A percentile compares a stretch with the other conserved stretches of the same genome.
These are phyloP conservation scores for Heteromeles arbutifolia DNA, from an alignment of 306 rosid genomes.

Conservation along the genomic window DNA sequence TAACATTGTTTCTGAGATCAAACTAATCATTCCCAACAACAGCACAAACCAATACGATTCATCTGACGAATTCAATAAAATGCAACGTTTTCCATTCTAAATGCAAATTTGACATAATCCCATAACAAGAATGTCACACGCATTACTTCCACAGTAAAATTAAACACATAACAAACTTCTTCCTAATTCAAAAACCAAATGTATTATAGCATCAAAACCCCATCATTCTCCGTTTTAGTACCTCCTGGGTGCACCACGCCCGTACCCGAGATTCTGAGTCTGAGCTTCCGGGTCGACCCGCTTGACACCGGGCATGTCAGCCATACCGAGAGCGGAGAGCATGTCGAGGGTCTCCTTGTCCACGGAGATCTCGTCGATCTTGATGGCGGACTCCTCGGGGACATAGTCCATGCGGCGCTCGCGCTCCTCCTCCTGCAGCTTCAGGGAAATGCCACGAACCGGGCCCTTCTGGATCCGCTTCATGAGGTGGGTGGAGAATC, in stretches of 20 bases:
- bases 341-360: slow-evolving; percentile 57
- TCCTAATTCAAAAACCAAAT: neutral
- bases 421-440: slow-evolving; percentile 66
- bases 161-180: neutral
- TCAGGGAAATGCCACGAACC: slow-evolving; percentile 57
- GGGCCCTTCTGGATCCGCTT: slow-evolving; percentile 68
- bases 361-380: slow-evolving; percentile 37
- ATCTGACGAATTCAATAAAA: neutral
- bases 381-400: slow-evolving; percentile 49
- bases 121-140: neutral
- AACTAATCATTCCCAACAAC: neutral
- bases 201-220: neutral
- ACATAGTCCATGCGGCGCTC: slow-evolving; percentile 71
- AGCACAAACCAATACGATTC: neutral
- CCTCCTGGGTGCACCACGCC: slow-evolving; percentile 47
- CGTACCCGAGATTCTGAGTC: slow-evolving; percentile 18
- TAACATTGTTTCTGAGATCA: neutral
- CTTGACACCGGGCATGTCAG: slow-evolving; percentile 37
- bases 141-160: neutral
- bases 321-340: slow-evolving; percentile 48
- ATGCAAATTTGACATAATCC: neutral
- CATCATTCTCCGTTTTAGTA: neutral
- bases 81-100: neutral
- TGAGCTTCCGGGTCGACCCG: slow-evolving; percentile 39
- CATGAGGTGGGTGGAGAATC: slow-evolving; percentile 65